Evolutionary conservation across 1,139 yeast species (phyloP), one percentile per base, ranked within the genome.

Genomic region (Kodamaea plutei): DNA sequence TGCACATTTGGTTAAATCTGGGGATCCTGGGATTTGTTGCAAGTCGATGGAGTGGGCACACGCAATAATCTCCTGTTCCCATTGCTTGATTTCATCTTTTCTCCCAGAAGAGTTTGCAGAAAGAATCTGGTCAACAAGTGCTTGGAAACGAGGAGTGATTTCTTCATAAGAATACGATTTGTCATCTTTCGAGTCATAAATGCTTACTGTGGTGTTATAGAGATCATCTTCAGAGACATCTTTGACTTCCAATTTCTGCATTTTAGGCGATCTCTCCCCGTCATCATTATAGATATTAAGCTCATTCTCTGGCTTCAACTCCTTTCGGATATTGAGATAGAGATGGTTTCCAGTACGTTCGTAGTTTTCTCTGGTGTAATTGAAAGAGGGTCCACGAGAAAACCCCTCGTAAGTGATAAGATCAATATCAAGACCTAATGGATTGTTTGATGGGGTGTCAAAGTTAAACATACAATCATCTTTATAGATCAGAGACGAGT

Each of bases 61-160:
- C 0, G 95, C 78, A 9, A 67, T 54, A 20, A 89, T 75, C 42
- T 89, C 95, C 44, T 84, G 83, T 50, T 87, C 93, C 99, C 99
- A 91, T 3, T 95, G 81, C 46, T 79, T 76, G 34, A 88, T 76
- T 48, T 88, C 95, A 43, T 84, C 80, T 22, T 74, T 71, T 33
- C 74, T 68, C 14, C 73, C 66, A 8, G 79, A 70, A 0, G 96
- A 87, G 33, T 79, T 78, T 1, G 94, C 74, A 4, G 54, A 55
- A 33, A 85, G 44, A 4, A 91, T 73, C 2, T 63, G 68, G 1
- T 67, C 63, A 1, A 80, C 72, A 14, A 66, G 44, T 6, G 27
- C 14, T 29, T 51, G 50, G 23, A 61, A 51, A 6, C 39, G 31
- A 1, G 39, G 45, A 1, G 61, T 55, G 2, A 56, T 32, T 9